phyloP scores from a whole-genome alignment of 768 basidiomycete species.

The Panaeolus cyanescens region DNA sequence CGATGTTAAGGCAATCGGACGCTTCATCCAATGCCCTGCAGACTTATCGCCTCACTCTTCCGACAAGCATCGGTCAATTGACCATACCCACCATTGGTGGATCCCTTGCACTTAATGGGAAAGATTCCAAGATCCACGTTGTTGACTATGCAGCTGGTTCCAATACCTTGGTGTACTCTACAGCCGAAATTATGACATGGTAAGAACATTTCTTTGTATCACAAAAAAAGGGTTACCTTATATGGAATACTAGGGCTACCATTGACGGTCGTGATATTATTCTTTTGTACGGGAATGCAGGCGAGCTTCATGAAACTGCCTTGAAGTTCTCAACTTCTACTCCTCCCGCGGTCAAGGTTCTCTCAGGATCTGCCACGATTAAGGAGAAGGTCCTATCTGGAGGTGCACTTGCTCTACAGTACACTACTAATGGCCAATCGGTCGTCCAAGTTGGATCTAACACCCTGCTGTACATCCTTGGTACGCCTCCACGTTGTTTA shows the following conservation, averaged over 20 bases:
- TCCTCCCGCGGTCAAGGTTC: conserved; percentile 29
- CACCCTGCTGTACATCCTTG: conserved; percentile 45
- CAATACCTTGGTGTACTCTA: conserved; percentile 46
- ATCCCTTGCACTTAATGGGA: conserved; percentile 45
- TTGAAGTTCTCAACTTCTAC: conserved; percentile 34
- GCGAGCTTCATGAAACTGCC: conserved; percentile 51
- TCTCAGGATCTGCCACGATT: conserved; percentile 36
- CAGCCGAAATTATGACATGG: conserved; percentile 53
- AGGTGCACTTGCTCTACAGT: conserved; percentile 42
- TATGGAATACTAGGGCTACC: conserved; percentile 49
- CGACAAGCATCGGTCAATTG: conserved; percentile 45
- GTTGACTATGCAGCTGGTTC: conserved; percentile 50
- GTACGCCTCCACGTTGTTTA: conserved; percentile 23
- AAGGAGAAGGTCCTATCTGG: conserved; percentile 35
- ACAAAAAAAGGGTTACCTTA: neutral
- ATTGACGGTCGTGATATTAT: conserved; percentile 50
- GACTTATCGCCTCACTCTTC: conserved; percentile 43
- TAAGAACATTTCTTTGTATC: conserved; percentile 13
- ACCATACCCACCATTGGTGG: conserved; percentile 46
- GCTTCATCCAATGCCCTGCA: conserved; percentile 38
- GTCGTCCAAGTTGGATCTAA: conserved; percentile 42
- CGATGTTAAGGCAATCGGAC: conserved; percentile 20
- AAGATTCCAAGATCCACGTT: conserved; percentile 54
- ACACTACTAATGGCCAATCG: conserved; percentile 46
- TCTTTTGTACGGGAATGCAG: conserved; percentile 46